These are phyloP conservation scores for Mucor racemosus DNA, from an alignment of 371 early-diverging fungal species.

Conservation along the genomic window DNA sequence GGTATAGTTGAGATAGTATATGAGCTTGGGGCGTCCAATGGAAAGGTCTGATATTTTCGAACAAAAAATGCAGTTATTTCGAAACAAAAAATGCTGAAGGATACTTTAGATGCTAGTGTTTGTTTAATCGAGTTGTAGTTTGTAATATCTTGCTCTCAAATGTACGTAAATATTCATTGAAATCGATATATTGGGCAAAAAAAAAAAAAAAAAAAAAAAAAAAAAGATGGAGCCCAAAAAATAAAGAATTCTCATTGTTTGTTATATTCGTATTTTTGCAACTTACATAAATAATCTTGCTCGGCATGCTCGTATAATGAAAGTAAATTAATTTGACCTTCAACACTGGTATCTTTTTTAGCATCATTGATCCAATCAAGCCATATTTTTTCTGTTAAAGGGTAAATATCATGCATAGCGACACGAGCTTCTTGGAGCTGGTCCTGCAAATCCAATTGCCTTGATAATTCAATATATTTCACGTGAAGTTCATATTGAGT, in stretches of 20 bases:
- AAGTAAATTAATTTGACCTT: slow-evolving; percentile 45
- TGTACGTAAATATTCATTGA: too few relatives aligned
- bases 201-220: too few relatives aligned
- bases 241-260: too few relatives aligned
- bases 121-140: too few relatives aligned
- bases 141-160: too few relatives aligned
- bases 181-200: too few relatives aligned
- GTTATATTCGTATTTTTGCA: too few relatives aligned
- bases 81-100: not conserved
- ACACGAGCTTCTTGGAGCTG: slow-evolving; percentile 57
- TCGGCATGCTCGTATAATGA: slow-evolving; percentile 51
- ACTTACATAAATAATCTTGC: slow-evolving; percentile 67
- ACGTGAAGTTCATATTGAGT: slow-evolving; percentile 45
- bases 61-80: too few relatives aligned
- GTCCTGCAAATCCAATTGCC: slow-evolving; percentile 37
- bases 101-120: not conserved
- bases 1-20: too few relatives aligned
- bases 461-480: slow-evolving; percentile 32
- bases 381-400: slow-evolving; percentile 67
- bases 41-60: too few relatives aligned
- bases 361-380: slow-evolving; percentile 71
- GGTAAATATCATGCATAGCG: slow-evolving; percentile 61
- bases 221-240: too few relatives aligned
- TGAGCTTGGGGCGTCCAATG: too few relatives aligned
- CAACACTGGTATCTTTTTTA: slow-evolving; percentile 31